Percentiles rank a stretch among this genome's conserved stretches.
Evolutionary conservation across 1,139 yeast genomes (phyloP).

Genomic region (Wickerhamiella infanticola): DNA sequence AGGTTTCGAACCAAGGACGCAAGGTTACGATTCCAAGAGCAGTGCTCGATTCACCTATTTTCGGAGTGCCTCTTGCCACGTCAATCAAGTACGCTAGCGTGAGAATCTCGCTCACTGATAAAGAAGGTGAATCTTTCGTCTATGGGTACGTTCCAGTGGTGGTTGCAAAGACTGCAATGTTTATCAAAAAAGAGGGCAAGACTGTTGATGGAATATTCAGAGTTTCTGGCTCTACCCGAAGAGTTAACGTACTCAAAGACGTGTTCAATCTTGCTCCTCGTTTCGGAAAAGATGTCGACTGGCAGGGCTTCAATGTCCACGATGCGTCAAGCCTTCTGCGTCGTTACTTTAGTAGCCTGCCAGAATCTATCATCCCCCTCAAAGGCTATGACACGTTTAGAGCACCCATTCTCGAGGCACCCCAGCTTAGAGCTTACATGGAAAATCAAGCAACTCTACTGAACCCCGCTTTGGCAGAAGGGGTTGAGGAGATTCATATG

Average conservation of each 20-base stretch:
- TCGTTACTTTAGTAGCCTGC: constrained; percentile 71
- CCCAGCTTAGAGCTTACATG: constrained; percentile 46
- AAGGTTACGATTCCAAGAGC: constrained; percentile 14
- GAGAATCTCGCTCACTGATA: constrained; percentile 44
- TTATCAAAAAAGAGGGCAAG: constrained; percentile 49
- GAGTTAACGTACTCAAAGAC: constrained; percentile 73
- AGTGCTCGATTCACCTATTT: constrained; percentile 34
- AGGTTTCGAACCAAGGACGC: constrained; percentile 4
- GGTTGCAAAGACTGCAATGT: constrained; percentile 93
- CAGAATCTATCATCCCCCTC: constrained; percentile 83
- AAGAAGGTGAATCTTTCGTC: constrained; percentile 38
- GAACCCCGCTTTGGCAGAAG: constrained; percentile 3
- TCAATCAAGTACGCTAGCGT: constrained; percentile 66
- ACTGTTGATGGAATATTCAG: constrained; percentile 80
- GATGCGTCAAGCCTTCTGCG: constrained; percentile 89
- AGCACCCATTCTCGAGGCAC: constrained; percentile 50
- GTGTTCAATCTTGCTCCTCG: constrained; percentile 77
- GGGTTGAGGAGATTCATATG: constrained; percentile 2
- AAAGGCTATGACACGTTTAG: constrained; percentile 65
- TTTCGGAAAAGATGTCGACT: constrained; percentile 70
- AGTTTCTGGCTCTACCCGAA: constrained; percentile 79
- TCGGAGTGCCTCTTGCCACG: constrained; percentile 67
- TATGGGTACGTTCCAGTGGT: constrained; percentile 76
- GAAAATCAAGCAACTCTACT: constrained; percentile 28
- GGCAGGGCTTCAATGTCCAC: constrained; percentile 96